Evolutionary conservation across 495 filamentous ascomycete genomes (phyloP), one percentile per base, ranked within the genome.

Genomic region (Penicillium manginii): DNA sequence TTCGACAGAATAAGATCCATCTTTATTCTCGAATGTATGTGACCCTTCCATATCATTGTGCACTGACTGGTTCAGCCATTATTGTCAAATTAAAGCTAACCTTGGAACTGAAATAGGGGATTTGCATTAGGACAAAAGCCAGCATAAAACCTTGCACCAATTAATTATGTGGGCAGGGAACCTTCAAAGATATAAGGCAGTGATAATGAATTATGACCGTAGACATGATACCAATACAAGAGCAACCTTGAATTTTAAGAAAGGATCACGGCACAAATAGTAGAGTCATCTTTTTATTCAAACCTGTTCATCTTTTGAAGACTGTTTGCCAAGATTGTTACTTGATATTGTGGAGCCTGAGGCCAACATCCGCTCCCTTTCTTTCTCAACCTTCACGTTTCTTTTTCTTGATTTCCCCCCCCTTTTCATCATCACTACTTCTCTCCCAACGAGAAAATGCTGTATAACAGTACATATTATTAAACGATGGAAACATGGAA

Each of bases 1-100:
- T 69, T 7, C 60, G 61, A 35, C 40, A 53, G 10, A 69, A 69
- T 39, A 63, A 63, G 48, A 62, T 66, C 48, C 66, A 69, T 42
- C 43, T 61, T 2, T 69, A 69, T 50, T 50, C 60, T 21, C 22
- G 58, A 15, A 54, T 57, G 63, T 66, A 19, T 46, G 64, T 60
- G 26, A 11, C 2, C 2, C n/a, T 9, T 43, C 40, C 40, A 3
- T 35, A 6, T 3, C 10, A n/a, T 17, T 23, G 2, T 5, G 32
- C 26, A 1, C 6, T 29, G 26, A 29, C 26, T 29, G 26, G 9
- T 29, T 8, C 26, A 29, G n/a, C n/a, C n/a, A n/a, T n/a, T 4
- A 8, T 29, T 4, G 1, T 29, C 2, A 29, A 29, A 8, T 29
- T 54, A 15, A 8, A 47, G 51, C 31, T 54, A 17, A 51, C 22